Evolutionary conservation across 2,329 filamentous ascomycete genomes (phyloP).

Genomic region (Fusarium goolgardi): DNA sequence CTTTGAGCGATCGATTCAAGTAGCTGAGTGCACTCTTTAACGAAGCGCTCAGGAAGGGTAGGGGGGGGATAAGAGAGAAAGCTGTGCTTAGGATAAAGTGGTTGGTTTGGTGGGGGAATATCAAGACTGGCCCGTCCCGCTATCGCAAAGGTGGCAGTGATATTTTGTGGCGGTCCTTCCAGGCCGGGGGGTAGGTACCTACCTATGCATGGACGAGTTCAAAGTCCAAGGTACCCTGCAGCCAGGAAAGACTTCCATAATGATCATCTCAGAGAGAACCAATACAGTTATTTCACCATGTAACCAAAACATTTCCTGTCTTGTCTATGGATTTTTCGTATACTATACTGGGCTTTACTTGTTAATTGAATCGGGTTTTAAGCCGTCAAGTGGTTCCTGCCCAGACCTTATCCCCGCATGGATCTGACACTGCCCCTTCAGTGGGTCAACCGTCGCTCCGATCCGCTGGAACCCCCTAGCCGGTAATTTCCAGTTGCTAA

Average conservation of each 20-base stretch:
- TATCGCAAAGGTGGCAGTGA: slow-evolving; percentile 30
- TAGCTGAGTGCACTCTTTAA: neutral
- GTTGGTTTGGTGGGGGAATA: slow-evolving; percentile 13
- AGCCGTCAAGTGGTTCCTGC: slow-evolving; percentile 5
- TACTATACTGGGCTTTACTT: neutral
- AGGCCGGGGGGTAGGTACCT: neutral
- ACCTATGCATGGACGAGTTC: too few relatives aligned
- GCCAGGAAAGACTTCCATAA: neutral
- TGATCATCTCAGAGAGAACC: neutral
- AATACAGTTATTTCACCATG: neutral
- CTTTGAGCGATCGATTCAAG: neutral
- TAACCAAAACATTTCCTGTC: neutral
- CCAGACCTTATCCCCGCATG: slow-evolving; percentile 7
- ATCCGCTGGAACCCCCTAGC: slow-evolving; percentile 26
- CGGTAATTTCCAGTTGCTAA: slow-evolving; percentile 9
- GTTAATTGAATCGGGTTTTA: neutral
- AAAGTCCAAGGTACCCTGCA: neutral
- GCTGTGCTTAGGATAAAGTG: slow-evolving; percentile 2
- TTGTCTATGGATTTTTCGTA: neutral
- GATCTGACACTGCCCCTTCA: slow-evolving; percentile 26
- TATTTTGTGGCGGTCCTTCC: slow-evolving; percentile 5
- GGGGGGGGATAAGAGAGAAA: neutral
- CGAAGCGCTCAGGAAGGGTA: neutral
- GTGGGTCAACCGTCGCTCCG: slow-evolving; percentile 32
- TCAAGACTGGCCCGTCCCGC: slow-evolving; percentile 1